A percentile compares a stretch with the other conserved stretches of the same genome.
Evolutionary conservation across 129 eudicot species (phyloP).

Genomic region (Flaveria trinervia): DNA sequence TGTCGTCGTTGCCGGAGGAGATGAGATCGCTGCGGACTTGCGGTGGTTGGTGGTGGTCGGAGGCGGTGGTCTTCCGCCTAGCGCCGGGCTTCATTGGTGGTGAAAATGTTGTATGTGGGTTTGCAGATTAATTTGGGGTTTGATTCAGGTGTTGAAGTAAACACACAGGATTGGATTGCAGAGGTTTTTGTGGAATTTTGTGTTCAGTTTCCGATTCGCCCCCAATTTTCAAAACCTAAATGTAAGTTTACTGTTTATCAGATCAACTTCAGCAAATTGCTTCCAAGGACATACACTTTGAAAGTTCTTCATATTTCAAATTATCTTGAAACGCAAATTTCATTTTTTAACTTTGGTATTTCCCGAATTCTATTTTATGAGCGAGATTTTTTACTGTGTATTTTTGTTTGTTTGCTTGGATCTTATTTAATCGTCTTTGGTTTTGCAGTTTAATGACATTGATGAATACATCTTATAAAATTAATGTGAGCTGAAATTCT

Average conservation of each 20-base stretch:
- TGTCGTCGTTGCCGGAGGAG: slow-evolving; percentile 12
- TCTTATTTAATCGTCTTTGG: no score
- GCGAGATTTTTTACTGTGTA: no score
- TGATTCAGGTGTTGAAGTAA: not conserved
- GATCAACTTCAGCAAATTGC: not conserved
- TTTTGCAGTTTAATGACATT: no score
- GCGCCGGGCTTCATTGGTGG: slow-evolving; percentile 33
- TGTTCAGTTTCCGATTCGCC: slow-evolving; percentile 13
- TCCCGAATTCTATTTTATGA: no score
- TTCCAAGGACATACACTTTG: not conserved
- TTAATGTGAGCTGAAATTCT: no score
- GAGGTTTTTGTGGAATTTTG: slow-evolving; percentile 27
- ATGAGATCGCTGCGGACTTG: slow-evolving; percentile 22
- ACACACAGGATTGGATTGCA: not conserved
- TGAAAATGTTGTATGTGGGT: not conserved
- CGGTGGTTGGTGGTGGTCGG: slow-evolving; percentile 23
- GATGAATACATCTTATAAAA: no score
- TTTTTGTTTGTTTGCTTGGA: no score
- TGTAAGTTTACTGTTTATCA: not conserved
- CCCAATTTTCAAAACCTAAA: slow-evolving; percentile 30
- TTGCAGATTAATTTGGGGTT: not conserved
- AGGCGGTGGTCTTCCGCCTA: slow-evolving; percentile 27
- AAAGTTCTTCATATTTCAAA: not conserved
- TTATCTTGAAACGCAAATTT: no score
- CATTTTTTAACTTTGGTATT: no score